phyloP scores from a whole-genome alignment of 345 rosid genomes.

The Theobroma cacao region DNA sequence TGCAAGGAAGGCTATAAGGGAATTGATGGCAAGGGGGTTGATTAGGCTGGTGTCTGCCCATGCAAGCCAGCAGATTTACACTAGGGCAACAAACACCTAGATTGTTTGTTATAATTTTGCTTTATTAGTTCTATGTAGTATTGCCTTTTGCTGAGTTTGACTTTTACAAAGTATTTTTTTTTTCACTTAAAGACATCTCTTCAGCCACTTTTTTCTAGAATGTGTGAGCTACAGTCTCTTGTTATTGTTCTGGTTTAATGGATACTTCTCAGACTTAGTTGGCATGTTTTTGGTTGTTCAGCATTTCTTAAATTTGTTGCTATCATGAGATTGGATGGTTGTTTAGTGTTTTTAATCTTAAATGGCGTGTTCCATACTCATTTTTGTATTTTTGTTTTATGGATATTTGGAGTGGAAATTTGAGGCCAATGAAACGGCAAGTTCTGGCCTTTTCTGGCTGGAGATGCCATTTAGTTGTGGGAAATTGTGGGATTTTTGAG shows the following conservation, averaged over 20 bases:
- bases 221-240: background rate
- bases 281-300: background rate
- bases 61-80: conserved; percentile 83
- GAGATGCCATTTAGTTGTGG: background rate
- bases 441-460: background rate
- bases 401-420: background rate
- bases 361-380: background rate
- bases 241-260: background rate
- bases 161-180: background rate
- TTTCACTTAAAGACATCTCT: background rate
- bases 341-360: background rate
- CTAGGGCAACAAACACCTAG: conserved; percentile 71
- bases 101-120: background rate
- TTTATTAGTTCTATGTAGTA: conserved; percentile 2
- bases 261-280: background rate
- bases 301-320: background rate
- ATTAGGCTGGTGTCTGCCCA: conserved; percentile 77
- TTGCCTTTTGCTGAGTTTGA: background rate
- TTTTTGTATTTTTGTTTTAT: background rate
- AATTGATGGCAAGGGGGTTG: conserved; percentile 74
- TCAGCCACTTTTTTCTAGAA: background rate
- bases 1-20: conserved; percentile 70
- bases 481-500: background rate
- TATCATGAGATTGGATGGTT: background rate
- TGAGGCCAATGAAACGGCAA: background rate